Conservation (phyloP, 164 flowering plant species). For the Saururus chinensis region DNA sequence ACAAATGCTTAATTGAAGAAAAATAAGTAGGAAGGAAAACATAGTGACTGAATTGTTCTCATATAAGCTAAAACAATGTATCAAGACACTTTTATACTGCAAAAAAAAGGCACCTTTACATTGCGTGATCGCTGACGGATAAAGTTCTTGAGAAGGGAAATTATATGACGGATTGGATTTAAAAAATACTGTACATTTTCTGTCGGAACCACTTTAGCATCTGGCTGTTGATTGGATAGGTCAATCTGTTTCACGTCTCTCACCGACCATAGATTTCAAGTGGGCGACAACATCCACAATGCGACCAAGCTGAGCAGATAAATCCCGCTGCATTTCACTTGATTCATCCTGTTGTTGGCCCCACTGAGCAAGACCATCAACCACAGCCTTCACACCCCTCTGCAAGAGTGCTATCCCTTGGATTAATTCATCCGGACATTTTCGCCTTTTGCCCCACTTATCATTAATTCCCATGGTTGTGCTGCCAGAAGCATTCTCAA, state of each 20-base stretch:
- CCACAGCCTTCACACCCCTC: slow-evolving; percentile 54
- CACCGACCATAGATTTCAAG: slow-evolving; percentile 35
- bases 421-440: slow-evolving; percentile 57
- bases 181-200: background rate
- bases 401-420: slow-evolving; percentile 66
- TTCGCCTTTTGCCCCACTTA: slow-evolving; percentile 47
- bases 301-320: slow-evolving; percentile 38
- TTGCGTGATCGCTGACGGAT: no score
- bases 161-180: no score
- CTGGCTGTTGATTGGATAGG: background rate
- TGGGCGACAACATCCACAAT: slow-evolving; percentile 62
- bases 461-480: slow-evolving; percentile 24
- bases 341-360: slow-evolving; percentile 25
- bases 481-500: background rate
- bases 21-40: no score
- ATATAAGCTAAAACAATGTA: no score
- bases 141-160: no score
- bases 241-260: background rate
- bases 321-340: slow-evolving; percentile 40
- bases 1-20: no score
- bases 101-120: no score
- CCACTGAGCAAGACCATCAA: slow-evolving; percentile 57
- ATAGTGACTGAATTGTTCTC: no score
- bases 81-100: no score
- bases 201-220: background rate